Base-by-base conservation (phyloP, 768 basidiomycete species). In the Lentinula guzmanii region DNA sequence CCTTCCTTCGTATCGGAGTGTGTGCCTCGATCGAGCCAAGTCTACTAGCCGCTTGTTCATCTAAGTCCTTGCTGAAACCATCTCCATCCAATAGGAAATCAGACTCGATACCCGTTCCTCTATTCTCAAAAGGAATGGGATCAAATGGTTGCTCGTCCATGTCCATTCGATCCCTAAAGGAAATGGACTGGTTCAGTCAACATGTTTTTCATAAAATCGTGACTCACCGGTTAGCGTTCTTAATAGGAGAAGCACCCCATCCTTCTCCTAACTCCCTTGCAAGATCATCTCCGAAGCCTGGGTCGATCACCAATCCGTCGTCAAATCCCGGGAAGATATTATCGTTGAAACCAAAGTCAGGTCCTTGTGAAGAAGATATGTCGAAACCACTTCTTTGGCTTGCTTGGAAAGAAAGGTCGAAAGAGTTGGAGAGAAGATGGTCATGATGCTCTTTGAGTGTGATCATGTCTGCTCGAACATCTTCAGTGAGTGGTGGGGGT, bases 381-480 rank as follows among this genome's bases (percentile, higher is more conserved):
- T 73, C 69, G 74, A n/a, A 62, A 54, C 68, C 72, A 34, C 69
- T 74, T 11, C 64, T 54, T 1, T 70, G 72, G 59, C 70, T 74
- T 37, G 72, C 78, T 55, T 76, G 72, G 64, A 84, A 83, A 3
- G 88, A 88, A 9, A 78, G 70, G 60, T 89, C 86, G 65, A 89
- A 85, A 0, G 89, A 89, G 31, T 78, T 79, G 4, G 85, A 82
- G 15, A 92, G 74, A 21, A 92, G 69, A 65, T 86, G 82, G 41
- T 88, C 84, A 63, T 88, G 83, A 62, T 86, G 80, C 67, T 93
- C 90, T 10, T 83, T 75, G n/a, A 93, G 79, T 39, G 86, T 91
- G 69, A 89, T 83, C 60, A 74, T 67, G 33, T 83, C 82, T 50
- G 78, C 79, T 52, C 87, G 78, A 10, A 75, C 70, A 35, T 72